Percentiles rank a stretch among this genome's conserved stretches.
Evolutionary conservation across 108 stramenopile species (phyloP).

Genomic region (Cyclotella cryptica): DNA sequence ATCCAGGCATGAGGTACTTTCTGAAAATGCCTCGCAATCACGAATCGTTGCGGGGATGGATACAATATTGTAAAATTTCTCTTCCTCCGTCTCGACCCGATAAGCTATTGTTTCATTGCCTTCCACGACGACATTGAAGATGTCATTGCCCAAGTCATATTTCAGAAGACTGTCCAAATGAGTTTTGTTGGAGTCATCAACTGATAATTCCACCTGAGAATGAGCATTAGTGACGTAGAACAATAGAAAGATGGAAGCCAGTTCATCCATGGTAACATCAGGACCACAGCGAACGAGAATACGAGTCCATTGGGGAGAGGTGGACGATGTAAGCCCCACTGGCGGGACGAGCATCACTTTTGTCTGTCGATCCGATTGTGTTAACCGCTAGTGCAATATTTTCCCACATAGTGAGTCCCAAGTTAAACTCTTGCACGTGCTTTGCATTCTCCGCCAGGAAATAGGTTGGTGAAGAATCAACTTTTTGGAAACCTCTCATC

Average conservation of each 20-base stretch:
- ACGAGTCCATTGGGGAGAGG: conserved; percentile 67
- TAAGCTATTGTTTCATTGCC: conserved; percentile 40
- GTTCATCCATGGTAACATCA: conserved; percentile 53
- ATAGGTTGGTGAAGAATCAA: conserved; percentile 62
- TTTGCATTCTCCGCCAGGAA: conserved; percentile 79
- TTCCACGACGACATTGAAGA: conserved; percentile 53
- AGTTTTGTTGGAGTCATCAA: conserved; percentile 45
- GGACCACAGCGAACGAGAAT: conserved; percentile 62
- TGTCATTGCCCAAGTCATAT: conserved; percentile 57
- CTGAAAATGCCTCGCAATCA: conserved; percentile 23
- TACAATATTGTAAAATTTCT: conserved; percentile 61
- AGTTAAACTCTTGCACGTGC: conserved; percentile 52
- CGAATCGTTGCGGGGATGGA: conserved; percentile 9
- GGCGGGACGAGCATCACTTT: conserved; percentile 62
- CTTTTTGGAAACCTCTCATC: conserved; percentile 50
- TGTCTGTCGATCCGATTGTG: conserved; percentile 74
- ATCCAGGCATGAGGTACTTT: conserved; percentile 75
- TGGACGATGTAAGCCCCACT: conserved; percentile 89
- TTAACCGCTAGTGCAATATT: conserved; percentile 80
- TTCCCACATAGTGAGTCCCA: conserved; percentile 72
- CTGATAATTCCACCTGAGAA: conserved; percentile 67
- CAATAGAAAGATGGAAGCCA: conserved; percentile 65
- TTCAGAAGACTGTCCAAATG: conserved; percentile 32
- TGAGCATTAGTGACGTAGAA: conserved; percentile 85
- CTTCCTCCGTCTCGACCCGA: conserved; percentile 26